phyloP scores from a whole-genome alignment of 2,329 filamentous ascomycete species.

The Rosellinia necatrix region DNA sequence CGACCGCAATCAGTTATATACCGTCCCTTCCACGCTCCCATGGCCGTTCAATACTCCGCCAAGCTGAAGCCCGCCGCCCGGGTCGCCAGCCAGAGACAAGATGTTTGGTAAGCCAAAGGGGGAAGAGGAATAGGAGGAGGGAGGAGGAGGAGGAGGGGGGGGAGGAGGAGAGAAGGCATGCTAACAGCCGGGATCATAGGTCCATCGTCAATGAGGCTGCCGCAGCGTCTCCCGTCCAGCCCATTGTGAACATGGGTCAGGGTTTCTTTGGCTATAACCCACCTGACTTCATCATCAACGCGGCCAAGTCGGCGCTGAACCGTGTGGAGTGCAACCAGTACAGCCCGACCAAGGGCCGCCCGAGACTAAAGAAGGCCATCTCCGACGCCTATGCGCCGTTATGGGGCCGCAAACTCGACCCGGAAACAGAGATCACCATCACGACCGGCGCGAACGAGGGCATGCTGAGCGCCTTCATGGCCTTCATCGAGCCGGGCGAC shows the following conservation, averaged over 20 bases:
- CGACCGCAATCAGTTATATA: constrained; percentile 5
- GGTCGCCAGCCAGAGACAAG: constrained; percentile 54
- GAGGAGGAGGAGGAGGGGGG: too few species aligned
- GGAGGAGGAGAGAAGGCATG: too few species aligned
- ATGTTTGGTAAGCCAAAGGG: constrained; percentile 58
- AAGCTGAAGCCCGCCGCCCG: constrained; percentile 57
- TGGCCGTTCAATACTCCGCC: constrained; percentile 45
- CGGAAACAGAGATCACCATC: constrained; percentile 91
- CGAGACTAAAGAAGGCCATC: constrained; percentile 88
- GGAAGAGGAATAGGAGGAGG: too few species aligned
- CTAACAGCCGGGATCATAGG: constrained; percentile 47
- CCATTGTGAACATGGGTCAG: constrained; percentile 69
- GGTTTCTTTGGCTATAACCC: constrained; percentile 93
- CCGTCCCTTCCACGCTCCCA: constrained; percentile 42
- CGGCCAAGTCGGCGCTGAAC: constrained; percentile 87
- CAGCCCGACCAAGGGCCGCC: constrained; percentile 91
- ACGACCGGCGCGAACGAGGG: constrained; percentile 91
- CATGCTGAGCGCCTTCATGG: constrained; percentile 98
- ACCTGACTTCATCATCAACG: constrained; percentile 85
- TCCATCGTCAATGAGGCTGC: constrained; percentile 70
- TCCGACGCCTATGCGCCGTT: constrained; percentile 89
- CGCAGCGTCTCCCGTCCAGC: constrained; percentile 64
- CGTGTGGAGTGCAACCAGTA: constrained; percentile 98
- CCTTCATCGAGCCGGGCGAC: constrained; percentile 89
- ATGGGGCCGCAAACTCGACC: constrained; percentile 81